A percentile compares a stretch with the other conserved stretches of the same genome.
These are phyloP conservation scores for Agaricus sinodeliciosus DNA, from an alignment of 768 basidiomycete genomes.

Conservation along the genomic window DNA sequence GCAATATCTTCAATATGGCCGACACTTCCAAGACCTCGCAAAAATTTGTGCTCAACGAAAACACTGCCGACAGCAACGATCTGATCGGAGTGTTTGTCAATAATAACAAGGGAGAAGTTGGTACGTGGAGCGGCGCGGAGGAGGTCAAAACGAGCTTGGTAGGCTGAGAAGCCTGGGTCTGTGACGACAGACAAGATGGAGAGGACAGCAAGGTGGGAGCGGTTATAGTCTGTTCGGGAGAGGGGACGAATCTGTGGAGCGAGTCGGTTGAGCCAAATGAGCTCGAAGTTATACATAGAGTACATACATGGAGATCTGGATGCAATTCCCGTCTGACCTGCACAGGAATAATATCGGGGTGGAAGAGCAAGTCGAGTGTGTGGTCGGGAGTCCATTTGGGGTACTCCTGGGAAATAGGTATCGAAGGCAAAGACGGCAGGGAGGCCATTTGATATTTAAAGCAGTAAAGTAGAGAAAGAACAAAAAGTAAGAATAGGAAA, in stretches of 20 bases:
- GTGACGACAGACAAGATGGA: constrained; percentile 73
- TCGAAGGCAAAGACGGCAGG: not conserved
- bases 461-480: not conserved
- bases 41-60: constrained; percentile 92
- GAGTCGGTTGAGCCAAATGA: not conserved
- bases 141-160: constrained; percentile 61
- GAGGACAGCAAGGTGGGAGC: constrained; percentile 83
- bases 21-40: constrained; percentile 75
- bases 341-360: constrained; percentile 60
- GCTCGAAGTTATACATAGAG: not conserved
- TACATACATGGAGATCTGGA: constrained; percentile 58
- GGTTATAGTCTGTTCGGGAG: constrained; percentile 72
- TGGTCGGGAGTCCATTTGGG: constrained; percentile 30
- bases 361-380: constrained; percentile 73
- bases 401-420: constrained; percentile 14
- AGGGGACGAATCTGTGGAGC: constrained; percentile 77
- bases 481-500: not conserved
- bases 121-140: constrained; percentile 49
- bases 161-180: constrained; percentile 53
- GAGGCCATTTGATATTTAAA: not conserved
- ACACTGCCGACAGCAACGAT: constrained; percentile 82
- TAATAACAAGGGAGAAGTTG: constrained; percentile 83
- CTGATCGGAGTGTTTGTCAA: constrained; percentile 64
- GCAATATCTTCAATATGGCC: constrained; percentile 99
- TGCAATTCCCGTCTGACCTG: constrained; percentile 57